phyloP scores from a whole-genome alignment of 805 yeast species.

The Teunomyces barrocoloradensis region DNA sequence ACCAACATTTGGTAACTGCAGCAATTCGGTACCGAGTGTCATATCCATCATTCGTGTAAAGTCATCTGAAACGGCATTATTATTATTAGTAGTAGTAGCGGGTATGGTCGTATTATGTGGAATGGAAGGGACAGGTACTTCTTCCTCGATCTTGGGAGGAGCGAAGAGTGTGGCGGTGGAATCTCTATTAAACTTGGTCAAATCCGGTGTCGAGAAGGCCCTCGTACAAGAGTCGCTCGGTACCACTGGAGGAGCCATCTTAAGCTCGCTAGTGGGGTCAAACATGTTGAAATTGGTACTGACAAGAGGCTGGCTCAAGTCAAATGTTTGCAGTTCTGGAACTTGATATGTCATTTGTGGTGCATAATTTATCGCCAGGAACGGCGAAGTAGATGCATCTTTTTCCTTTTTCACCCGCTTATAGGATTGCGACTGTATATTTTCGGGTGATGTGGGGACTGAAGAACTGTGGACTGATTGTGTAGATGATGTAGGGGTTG shows the following conservation, averaged over 20 bases:
- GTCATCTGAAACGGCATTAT: not conserved
- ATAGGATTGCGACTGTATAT: conserved; percentile 5
- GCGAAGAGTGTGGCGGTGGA: conserved; percentile 10
- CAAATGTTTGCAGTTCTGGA: conserved; percentile 13
- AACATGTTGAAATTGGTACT: conserved; percentile 12
- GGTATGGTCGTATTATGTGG: not conserved
- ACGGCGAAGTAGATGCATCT: conserved; percentile 1
- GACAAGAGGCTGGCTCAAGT: conserved; percentile 9
- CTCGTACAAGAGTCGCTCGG: conserved; percentile 4
- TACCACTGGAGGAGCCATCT: not conserved
- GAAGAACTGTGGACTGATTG: conserved; percentile 7
- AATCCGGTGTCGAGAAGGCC: conserved; percentile 19
- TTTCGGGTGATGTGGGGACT: conserved; percentile 12
- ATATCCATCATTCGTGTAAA: not conserved
- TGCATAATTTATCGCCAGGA: conserved; percentile 8
- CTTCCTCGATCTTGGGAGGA: conserved; percentile 6
- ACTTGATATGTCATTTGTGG: conserved; percentile 5
- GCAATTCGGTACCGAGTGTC: not conserved
- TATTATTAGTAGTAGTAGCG: not conserved
- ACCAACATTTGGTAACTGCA: not conserved
- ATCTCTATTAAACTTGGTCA: conserved; percentile 8
- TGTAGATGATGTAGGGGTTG: conserved; percentile 6
- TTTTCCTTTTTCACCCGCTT: conserved; percentile 14
- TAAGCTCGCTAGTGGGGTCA: not conserved
- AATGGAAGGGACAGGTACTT: not conserved